phyloP scores from a whole-genome alignment of 2,329 filamentous ascomycete genomes.

The Dendrostoma leiphaemia region DNA sequence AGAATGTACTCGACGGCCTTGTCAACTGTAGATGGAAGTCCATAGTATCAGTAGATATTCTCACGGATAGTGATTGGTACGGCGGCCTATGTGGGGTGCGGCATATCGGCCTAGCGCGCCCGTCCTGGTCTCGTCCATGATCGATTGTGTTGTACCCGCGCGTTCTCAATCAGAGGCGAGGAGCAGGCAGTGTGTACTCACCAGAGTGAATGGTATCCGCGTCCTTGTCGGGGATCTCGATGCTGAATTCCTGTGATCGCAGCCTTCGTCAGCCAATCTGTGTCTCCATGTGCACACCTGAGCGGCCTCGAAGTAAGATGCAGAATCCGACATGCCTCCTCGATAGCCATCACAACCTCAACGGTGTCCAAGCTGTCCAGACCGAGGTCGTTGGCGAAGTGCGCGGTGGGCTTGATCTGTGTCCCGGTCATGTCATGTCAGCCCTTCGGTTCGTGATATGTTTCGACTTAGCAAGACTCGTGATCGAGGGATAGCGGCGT shows the following conservation, averaged over 20 bases:
- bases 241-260: conserved; percentile 61
- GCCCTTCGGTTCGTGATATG: background rate
- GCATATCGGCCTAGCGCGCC: too few relatives aligned
- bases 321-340: conserved; percentile 65
- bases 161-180: too few relatives aligned
- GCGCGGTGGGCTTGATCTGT: conserved; percentile 77
- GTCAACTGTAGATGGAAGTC: conserved; percentile 60
- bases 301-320: conserved; percentile 19
- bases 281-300: too few relatives aligned
- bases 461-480: too few relatives aligned
- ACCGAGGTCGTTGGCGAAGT: conserved; percentile 97
- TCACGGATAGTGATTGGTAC: background rate
- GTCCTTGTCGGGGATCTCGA: conserved; percentile 98
- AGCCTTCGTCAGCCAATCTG: background rate
- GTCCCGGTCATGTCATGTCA: conserved; percentile 1
- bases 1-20: conserved; percentile 94
- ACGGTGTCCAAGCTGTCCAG: conserved; percentile 97
- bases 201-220: conserved; percentile 91
- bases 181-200: conserved; percentile 46
- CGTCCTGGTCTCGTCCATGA: too few relatives aligned
- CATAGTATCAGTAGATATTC: background rate
- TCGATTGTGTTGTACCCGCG: too few relatives aligned
- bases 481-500: conserved; percentile 33
- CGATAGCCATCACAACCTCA: conserved; percentile 99
- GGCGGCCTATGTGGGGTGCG: too few relatives aligned